Percentiles rank a stretch among this genome's conserved stretches.
Conservation (phyloP, 352 stramenopile species). For the Phytophthora brassicae region DNA sequence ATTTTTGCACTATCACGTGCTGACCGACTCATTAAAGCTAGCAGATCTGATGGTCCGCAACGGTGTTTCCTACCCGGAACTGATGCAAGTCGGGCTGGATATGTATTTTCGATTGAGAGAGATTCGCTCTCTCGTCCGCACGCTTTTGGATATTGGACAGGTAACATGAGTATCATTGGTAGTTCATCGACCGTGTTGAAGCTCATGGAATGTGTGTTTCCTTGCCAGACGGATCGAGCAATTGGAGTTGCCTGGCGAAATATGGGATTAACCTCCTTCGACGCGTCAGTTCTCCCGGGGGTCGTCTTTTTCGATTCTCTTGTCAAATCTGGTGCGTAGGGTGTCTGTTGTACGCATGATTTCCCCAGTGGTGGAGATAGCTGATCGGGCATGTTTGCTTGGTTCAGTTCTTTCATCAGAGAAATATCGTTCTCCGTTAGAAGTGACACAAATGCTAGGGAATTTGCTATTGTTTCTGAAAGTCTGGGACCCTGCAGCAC, state of each 20-base stretch:
- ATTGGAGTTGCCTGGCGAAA: slow-evolving; percentile 56
- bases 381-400: slow-evolving; percentile 1
- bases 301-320: slow-evolving; percentile 53
- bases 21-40: slow-evolving; percentile 61
- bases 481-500: slow-evolving; percentile 44
- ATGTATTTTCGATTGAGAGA: slow-evolving; percentile 68
- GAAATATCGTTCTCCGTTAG: slow-evolving; percentile 25
- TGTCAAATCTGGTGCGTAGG: slow-evolving; percentile 24
- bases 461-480: slow-evolving; percentile 61
- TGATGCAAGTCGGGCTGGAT: slow-evolving; percentile 64
- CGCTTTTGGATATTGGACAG: slow-evolving; percentile 51
- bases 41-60: slow-evolving; percentile 52
- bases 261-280: slow-evolving; percentile 36
- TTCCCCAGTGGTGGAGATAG: neutral
- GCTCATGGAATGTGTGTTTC: neutral
- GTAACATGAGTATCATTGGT: slow-evolving; percentile 18
- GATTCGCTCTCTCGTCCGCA: slow-evolving; percentile 44
- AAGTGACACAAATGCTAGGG: slow-evolving; percentile 50
- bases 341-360: neutral
- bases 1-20: slow-evolving; percentile 58
- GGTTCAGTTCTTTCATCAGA: slow-evolving; percentile 30
- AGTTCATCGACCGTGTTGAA: neutral
- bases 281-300: slow-evolving; percentile 43
- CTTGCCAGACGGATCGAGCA: slow-evolving; percentile 39
- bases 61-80: slow-evolving; percentile 18